Percentiles rank a stretch among this genome's conserved stretches.
Evolutionary conservation across 768 basidiomycete species (phyloP).

Genomic region (Boletus edulis): DNA sequence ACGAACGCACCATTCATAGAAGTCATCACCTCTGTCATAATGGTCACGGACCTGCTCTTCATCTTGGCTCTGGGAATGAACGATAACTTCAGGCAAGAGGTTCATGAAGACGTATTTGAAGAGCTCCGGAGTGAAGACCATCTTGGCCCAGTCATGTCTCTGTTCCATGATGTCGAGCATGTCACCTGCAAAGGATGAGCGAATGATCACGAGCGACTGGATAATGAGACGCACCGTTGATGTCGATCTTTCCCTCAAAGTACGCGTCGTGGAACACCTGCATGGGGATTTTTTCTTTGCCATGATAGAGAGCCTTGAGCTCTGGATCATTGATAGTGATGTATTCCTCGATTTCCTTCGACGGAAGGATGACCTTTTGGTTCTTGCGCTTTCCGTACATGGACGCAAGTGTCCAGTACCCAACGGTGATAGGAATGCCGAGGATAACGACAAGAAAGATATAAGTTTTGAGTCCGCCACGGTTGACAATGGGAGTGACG

Average conservation of each 20-base stretch:
- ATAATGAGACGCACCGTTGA: conserved; percentile 66
- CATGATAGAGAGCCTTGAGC: conserved; percentile 75
- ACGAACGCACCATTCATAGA: conserved; percentile 69
- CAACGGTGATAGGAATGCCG: conserved; percentile 74
- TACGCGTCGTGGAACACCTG: conserved; percentile 97
- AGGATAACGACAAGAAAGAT: conserved; percentile 72
- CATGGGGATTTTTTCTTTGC: conserved; percentile 93
- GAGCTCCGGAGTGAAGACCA: conserved; percentile 85
- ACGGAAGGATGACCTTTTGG: conserved; percentile 81
- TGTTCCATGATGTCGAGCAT: conserved; percentile 92
- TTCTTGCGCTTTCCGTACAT: conserved; percentile 78
- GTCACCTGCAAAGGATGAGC: conserved; percentile 57
- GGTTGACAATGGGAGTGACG: conserved; percentile 75
- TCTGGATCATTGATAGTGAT: conserved; percentile 85
- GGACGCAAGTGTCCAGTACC: conserved; percentile 89
- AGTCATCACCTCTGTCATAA: conserved; percentile 97
- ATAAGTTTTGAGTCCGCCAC: conserved; percentile 85
- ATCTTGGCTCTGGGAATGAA: conserved; percentile 89
- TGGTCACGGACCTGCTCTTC: conserved; percentile 94
- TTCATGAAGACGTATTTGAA: conserved; percentile 91
- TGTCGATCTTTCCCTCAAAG: conserved; percentile 94
- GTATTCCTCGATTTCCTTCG: conserved; percentile 84
- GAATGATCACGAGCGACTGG: not conserved
- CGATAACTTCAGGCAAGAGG: conserved; percentile 90
- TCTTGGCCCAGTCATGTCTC: conserved; percentile 93